A percentile compares a stretch with the other conserved stretches of the same genome.
Conservation (phyloP, 2,329 filamentous ascomycete genomes). For the Talaromyces rugulosus region DNA sequence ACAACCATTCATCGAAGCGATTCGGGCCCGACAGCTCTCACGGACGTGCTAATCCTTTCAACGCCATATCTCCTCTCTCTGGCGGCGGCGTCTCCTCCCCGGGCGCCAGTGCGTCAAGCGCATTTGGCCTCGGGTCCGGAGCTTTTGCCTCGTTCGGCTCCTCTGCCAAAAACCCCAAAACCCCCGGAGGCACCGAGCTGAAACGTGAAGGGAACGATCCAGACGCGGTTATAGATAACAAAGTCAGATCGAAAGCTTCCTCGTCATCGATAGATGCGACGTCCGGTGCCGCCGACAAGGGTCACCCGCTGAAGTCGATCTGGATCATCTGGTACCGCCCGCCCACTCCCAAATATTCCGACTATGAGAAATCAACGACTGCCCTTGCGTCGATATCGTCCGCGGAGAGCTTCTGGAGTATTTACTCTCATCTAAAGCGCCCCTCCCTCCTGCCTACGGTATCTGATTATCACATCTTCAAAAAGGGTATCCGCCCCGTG, state of each 20-base stretch:
- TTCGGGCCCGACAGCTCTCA: conserved; percentile 71
- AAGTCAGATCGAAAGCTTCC: conserved; percentile 37
- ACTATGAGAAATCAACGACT: conserved; percentile 96
- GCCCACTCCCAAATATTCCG: conserved; percentile 92
- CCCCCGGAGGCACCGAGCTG: conserved; percentile 72
- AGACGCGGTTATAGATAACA: conserved; percentile 22
- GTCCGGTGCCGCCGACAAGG: conserved; percentile 26
- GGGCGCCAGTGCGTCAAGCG: conserved; percentile 72
- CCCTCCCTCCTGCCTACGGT: conserved; percentile 85
- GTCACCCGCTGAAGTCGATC: conserved; percentile 69
- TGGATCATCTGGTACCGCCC: conserved; percentile 99
- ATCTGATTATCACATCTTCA: conserved; percentile 97
- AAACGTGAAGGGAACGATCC: conserved; percentile 56
- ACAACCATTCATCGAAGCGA: conserved; percentile 64
- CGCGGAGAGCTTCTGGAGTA: conserved; percentile 84
- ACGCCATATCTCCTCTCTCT: conserved; percentile 66
- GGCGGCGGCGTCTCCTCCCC: conserved; percentile 68
- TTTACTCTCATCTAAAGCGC: conserved; percentile 84
- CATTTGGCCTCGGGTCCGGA: conserved; percentile 89
- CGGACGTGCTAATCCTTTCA: conserved; percentile 73
- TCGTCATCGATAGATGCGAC: conserved; percentile 37
- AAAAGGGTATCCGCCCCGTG: conserved; percentile 90
- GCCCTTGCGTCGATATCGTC: conserved; percentile 77
- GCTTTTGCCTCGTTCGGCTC: conserved; percentile 93
- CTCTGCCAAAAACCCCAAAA: conserved; percentile 81